Evolutionary conservation across 148 eudicot species (phyloP).

Genomic region (Dianthus caryophyllus): DNA sequence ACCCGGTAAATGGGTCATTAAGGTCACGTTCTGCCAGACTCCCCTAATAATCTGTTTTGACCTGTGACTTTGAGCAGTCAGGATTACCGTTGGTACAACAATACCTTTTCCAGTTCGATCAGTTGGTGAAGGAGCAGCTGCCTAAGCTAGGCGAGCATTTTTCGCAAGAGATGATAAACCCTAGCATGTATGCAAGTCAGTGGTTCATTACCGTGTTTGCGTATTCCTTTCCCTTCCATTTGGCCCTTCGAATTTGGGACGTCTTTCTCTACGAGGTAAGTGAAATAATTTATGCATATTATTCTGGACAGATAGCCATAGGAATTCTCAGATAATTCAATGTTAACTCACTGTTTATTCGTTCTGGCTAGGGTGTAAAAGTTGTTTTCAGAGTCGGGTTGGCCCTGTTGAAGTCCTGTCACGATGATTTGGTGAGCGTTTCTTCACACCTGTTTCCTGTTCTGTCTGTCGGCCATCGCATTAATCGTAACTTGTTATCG

Average conservation of each 20-base stretch:
- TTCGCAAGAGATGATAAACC: conserved; percentile 82
- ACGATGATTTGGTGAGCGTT: conserved; percentile 75
- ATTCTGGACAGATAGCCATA: neutral
- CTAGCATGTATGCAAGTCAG: conserved; percentile 99
- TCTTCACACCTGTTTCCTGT: conserved; percentile 1
- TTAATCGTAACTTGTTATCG: neutral
- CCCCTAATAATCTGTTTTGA: neutral
- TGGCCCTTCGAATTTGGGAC: conserved; percentile 96
- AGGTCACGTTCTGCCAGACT: too few species aligned
- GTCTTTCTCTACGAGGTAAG: conserved; percentile 90
- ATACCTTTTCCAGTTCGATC: conserved; percentile 87
- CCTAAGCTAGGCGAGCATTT: conserved; percentile 98
- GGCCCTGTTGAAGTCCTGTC: conserved; percentile 86
- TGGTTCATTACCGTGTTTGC: conserved; percentile 98
- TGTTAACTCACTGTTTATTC: neutral
- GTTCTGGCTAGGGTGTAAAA: conserved; percentile 65
- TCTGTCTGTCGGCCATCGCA: neutral
- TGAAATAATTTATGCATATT: conserved; percentile 10
- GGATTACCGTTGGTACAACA: conserved; percentile 98
- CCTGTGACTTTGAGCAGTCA: conserved; percentile 45
- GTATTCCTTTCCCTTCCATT: conserved; percentile 91
- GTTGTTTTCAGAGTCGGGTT: conserved; percentile 86
- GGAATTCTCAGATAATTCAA: neutral
- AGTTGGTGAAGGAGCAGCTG: conserved; percentile 66
- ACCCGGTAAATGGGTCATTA: too few species aligned